These are phyloP conservation scores for Rhizopogon roseolus DNA, from an alignment of 768 basidiomycete species.

Conservation along the genomic window DNA sequence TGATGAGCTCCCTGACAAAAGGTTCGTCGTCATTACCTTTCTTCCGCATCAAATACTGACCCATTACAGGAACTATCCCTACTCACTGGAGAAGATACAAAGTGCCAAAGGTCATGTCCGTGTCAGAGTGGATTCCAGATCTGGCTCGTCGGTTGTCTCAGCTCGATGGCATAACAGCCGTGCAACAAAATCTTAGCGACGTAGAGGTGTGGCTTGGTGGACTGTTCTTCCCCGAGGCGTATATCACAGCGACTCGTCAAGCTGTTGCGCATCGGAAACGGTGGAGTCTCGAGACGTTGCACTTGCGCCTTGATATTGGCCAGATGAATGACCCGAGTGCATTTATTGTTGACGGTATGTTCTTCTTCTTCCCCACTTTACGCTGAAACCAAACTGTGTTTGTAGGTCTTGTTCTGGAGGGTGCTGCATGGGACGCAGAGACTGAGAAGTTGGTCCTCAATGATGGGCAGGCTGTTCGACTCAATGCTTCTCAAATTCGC, in stretches of 20 bases:
- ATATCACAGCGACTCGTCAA: conserved; percentile 92
- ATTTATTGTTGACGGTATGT: conserved; percentile 76
- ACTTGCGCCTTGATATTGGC: conserved; percentile 77
- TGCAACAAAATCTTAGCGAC: conserved; percentile 54
- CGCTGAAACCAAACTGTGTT: neutral
- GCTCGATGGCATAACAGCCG: conserved; percentile 58
- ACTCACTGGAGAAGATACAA: conserved; percentile 88
- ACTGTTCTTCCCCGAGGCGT: conserved; percentile 95
- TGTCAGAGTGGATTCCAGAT: conserved; percentile 83
- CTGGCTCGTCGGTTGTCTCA: conserved; percentile 79
- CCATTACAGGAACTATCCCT: conserved; percentile 72
- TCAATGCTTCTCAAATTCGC: conserved; percentile 78
- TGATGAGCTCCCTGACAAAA: conserved; percentile 89
- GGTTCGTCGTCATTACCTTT: conserved; percentile 38
- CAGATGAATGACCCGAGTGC: conserved; percentile 70
- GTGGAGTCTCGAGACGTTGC: conserved; percentile 89
- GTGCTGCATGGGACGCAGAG: conserved; percentile 63
- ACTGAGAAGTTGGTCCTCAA: conserved; percentile 71
- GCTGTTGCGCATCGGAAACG: conserved; percentile 90
- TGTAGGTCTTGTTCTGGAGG: conserved; percentile 81
- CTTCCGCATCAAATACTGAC: conserved; percentile 5
- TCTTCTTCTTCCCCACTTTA: conserved; percentile 1
- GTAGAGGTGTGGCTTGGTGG: conserved; percentile 91
- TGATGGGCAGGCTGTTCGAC: conserved; percentile 73
- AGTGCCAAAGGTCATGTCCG: conserved; percentile 74